Conservation (phyloP, 129 eudicot genomes). For the carrot (Daucus carota) region DNA sequence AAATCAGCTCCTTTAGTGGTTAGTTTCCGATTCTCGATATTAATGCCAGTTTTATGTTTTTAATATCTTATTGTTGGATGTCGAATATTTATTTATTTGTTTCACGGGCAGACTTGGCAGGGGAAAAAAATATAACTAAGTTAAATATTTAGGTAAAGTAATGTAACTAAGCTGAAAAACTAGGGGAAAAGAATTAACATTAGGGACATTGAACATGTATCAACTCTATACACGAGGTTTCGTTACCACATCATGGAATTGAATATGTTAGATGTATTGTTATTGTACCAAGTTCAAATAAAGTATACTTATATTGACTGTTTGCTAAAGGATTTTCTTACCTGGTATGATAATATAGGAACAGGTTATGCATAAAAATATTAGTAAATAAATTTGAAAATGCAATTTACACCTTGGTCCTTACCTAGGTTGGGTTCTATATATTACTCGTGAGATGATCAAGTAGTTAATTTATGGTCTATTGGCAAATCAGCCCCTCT, state of each 20-base stretch:
- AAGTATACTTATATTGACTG: background rate
- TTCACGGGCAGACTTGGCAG: background rate
- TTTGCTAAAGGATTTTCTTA: too few species aligned
- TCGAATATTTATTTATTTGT: background rate
- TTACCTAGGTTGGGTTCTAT: conserved; percentile 7
- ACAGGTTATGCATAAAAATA: background rate
- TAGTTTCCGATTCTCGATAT: conserved; percentile 18
- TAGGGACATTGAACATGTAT: background rate
- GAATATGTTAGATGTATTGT: background rate
- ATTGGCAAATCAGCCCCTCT: conserved; percentile 56
- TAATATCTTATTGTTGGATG: background rate
- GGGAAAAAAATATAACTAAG: too few species aligned
- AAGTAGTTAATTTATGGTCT: conserved; percentile 72
- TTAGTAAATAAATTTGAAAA: background rate
- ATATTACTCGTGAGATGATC: conserved; percentile 86
- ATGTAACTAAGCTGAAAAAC: too few species aligned
- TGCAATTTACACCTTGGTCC: background rate
- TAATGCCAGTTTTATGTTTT: background rate
- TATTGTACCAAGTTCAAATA: too few species aligned
- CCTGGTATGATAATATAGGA: background rate
- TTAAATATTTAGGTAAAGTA: too few species aligned
- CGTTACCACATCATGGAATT: background rate
- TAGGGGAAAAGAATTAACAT: too few species aligned
- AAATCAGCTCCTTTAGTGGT: conserved; percentile 56
- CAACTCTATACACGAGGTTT: too few species aligned